Conservation (phyloP, 306 rosid genomes). For the Prunus davidiana region DNA sequence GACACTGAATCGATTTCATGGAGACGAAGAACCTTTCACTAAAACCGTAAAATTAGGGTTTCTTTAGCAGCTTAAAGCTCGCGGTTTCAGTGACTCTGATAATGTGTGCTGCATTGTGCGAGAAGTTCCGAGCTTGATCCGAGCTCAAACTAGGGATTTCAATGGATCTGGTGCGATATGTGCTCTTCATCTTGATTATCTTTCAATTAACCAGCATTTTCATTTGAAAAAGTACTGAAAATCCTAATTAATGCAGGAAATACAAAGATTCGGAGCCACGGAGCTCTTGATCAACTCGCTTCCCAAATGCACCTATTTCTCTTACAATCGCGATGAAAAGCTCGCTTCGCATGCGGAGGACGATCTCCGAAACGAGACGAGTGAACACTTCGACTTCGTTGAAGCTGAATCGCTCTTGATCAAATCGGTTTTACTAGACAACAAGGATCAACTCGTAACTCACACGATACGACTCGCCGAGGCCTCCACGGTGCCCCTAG, state of each 20-base stretch:
- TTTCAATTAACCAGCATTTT: neutral
- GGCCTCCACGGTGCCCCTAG: slow-evolving; percentile 11
- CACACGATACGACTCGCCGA: slow-evolving; percentile 16
- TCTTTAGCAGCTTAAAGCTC: neutral
- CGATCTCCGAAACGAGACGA: neutral
- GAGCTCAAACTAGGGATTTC: slow-evolving; percentile 24
- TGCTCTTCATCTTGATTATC: neutral
- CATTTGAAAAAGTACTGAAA: too few relatives aligned
- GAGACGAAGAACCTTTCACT: neutral
- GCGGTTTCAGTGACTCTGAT: neutral
- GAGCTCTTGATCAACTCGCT: slow-evolving; percentile 19
- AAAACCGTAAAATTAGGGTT: slow-evolving; percentile 3
- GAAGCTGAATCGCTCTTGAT: slow-evolving; percentile 18
- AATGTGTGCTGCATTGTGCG: neutral
- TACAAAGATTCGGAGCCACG: neutral
- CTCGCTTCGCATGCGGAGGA: neutral
- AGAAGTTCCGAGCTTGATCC: neutral
- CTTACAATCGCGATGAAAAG: neutral
- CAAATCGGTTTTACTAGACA: slow-evolving; percentile 16
- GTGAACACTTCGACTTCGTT: neutral
- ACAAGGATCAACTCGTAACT: slow-evolving; percentile 17
- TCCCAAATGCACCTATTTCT: slow-evolving; percentile 7
- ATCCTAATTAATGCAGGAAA: slow-evolving; percentile 11
- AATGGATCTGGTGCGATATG: slow-evolving; percentile 29
- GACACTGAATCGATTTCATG: neutral